Evolutionary conservation across 305 asterid species (phyloP), one percentile per base, ranked within the genome.

Genomic region (Fraxinus ornus): DNA sequence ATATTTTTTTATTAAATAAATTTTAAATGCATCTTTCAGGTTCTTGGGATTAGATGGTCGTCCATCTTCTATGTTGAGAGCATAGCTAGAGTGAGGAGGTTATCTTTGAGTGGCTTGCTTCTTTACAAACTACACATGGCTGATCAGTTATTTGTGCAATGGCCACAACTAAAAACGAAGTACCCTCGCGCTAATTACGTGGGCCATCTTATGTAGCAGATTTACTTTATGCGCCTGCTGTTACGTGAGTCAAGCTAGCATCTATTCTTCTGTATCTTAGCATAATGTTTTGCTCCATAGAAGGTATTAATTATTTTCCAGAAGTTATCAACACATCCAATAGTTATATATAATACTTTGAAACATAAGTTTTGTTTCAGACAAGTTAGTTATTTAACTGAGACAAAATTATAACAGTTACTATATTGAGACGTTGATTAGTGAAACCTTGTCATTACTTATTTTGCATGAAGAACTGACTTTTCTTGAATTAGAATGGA

Each of bases 41-140:
- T 90, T 80, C 41, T 94, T 7, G 97, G 99, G 64, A 85, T 95
- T 72, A 89, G 91, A 85, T 94, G 97, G 99, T 94, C 98, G 0
- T 90, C 90, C 73, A 90, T 95, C 57, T 94, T 94, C 90, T 95
- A 95, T 49, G 90, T 95, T 36, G 98, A 93, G 89, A 95, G 99
- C 91, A 95, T 95, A 84, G 99, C 98, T 71, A 90, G 70, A 60
- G 70, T 60, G 26, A 60, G 26, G 70, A 60, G 12, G 70, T 3
- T 60, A 60, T 60, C 70, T 60, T 60, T 60, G 30, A 60, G 28
- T 19, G 70, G 70, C 70, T 21, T 60, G 28, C 70, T 60, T 60
- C 96, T 94, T 47, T 95, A 93, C 91, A 90, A 93, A 75, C 90
- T 95, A 66, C 88, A 85, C 62, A 89, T 95, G 89, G 97, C 92